Conservation (phyloP, 257 asterid species). For the Vinca minor region DNA sequence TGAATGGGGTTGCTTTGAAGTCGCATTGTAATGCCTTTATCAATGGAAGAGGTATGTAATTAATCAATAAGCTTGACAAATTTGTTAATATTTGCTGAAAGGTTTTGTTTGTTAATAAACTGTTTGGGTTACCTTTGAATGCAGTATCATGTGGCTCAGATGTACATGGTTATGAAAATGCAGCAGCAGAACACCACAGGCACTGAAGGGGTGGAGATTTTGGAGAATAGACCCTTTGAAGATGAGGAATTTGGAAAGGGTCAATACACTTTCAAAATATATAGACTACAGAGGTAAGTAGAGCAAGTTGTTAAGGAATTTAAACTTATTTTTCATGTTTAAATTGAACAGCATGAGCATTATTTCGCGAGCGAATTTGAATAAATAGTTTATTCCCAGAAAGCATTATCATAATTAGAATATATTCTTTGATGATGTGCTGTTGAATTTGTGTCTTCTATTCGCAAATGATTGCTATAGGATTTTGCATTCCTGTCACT, state of each 20-base stretch:
- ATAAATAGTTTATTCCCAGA: not conserved
- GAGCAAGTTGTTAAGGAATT: conserved; percentile 1
- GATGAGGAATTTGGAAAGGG: conserved; percentile 66
- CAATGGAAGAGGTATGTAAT: conserved; percentile 84
- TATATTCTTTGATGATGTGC: conserved; percentile 1
- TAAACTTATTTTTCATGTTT: not conserved
- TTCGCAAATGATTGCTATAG: not conserved
- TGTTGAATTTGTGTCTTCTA: not conserved
- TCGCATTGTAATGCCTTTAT: conserved; percentile 84
- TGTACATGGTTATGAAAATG: conserved; percentile 89
- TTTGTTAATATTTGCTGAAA: not conserved
- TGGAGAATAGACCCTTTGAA: conserved; percentile 75
- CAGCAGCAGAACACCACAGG: conserved; percentile 70
- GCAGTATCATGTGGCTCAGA: conserved; percentile 88
- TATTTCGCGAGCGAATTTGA: not conserved
- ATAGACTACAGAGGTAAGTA: conserved; percentile 63
- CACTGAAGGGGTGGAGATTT: conserved; percentile 84
- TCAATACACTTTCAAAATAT: conserved; percentile 66
- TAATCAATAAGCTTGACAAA: not conserved
- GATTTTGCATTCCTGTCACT: not conserved
- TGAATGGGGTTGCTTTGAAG: conserved; percentile 33
- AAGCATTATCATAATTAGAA: too few relatives aligned
- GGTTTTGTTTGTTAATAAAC: not conserved
- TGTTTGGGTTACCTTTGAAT: conserved; percentile 7
- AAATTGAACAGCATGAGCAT: not conserved